Evolutionary conservation across 306 rosid species (phyloP), one percentile per base, ranked within the genome.

Genomic region (Gastrolobium bilobum): DNA sequence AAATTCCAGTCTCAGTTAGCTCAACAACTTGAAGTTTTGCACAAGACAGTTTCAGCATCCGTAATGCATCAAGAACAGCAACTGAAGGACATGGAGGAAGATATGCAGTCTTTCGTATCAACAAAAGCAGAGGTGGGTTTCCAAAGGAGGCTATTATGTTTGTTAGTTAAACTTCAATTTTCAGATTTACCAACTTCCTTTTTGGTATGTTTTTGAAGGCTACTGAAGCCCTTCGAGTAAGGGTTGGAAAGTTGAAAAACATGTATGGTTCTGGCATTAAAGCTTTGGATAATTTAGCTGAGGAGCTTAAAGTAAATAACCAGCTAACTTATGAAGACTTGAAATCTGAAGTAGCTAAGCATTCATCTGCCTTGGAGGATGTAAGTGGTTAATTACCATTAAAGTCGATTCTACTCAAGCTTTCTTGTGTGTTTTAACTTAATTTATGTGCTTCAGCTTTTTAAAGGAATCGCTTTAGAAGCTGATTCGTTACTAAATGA

Each of bases 1-100:
- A 83, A 91, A 68, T 93, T 89, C 63, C 96, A 86, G 84, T 90
- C 90, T 73, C 91, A 96, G 75, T 84, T 93, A 86, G 92, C 94
- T 79, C 92, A 87, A 82, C 99, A 93, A 85, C 97, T 96, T 77
- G 97, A 96, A 86, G 76, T 86, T 87, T 81, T 93, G 89, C 98
- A 93, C 83, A 93, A 90, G 97, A 93, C 93, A 4, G 93, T 96
- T 37, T 96, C 99, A 34, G 86, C 89, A 81, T 89, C 99, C 74
- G 97, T 93, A 75, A 90, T 90, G 81, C 92, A 89, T 82, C 97
- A 93, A 78, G 97, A 93, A 86, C 94, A 85, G 85, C 97, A 93
- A 83, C 84, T 96, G 75, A 87, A 86, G 74, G 96, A 84, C 78
- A 95, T 95, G 99, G 99, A 96, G 71, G 92, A 89, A 73, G 96